Evolutionary conservation across 106 monocot genomes (phyloP).

Genomic region (Gastrodia elata): DNA sequence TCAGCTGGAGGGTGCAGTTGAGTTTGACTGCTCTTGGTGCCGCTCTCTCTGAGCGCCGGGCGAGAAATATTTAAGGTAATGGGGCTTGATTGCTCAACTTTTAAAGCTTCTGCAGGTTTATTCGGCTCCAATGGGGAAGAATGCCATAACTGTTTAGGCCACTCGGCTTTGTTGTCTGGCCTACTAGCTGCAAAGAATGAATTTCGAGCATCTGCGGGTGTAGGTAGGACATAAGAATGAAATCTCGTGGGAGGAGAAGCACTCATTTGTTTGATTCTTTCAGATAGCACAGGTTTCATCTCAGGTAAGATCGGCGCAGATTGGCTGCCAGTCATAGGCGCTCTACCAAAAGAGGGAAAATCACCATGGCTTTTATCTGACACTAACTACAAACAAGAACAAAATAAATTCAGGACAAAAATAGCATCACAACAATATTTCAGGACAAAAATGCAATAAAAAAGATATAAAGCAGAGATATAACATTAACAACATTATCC

Average conservation of each 20-base stretch:
- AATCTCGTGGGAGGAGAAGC: slow-evolving; percentile 52
- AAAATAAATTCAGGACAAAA: neutral
- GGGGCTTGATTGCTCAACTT: slow-evolving; percentile 21
- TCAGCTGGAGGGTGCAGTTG: slow-evolving; percentile 26
- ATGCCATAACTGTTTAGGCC: slow-evolving; percentile 34
- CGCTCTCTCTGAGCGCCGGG: slow-evolving; percentile 42
- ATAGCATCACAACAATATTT: neutral
- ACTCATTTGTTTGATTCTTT: slow-evolving; percentile 35
- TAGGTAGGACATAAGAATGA: slow-evolving; percentile 68
- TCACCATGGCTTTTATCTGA: slow-evolving; percentile 26
- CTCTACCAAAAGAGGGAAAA: slow-evolving; percentile 10
- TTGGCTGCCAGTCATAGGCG: slow-evolving; percentile 33
- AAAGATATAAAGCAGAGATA: too few species aligned
- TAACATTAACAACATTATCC: too few species aligned
- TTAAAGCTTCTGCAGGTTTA: slow-evolving; percentile 20
- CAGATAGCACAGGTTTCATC: slow-evolving; percentile 44
- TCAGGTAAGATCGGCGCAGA: slow-evolving; percentile 76
- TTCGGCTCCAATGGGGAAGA: slow-evolving; percentile 49
- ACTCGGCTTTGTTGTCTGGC: slow-evolving; percentile 13
- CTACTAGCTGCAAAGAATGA: slow-evolving; percentile 13
- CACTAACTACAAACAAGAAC: slow-evolving; percentile 41
- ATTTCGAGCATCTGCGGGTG: slow-evolving; percentile 50
- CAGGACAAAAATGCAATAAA: neutral
- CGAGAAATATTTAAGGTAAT: slow-evolving; percentile 22
- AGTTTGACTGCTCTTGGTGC: slow-evolving; percentile 25